Base-by-base conservation (phyloP, 1,284 basidiomycete species). In the Vanrija pseudolonga region DNA sequence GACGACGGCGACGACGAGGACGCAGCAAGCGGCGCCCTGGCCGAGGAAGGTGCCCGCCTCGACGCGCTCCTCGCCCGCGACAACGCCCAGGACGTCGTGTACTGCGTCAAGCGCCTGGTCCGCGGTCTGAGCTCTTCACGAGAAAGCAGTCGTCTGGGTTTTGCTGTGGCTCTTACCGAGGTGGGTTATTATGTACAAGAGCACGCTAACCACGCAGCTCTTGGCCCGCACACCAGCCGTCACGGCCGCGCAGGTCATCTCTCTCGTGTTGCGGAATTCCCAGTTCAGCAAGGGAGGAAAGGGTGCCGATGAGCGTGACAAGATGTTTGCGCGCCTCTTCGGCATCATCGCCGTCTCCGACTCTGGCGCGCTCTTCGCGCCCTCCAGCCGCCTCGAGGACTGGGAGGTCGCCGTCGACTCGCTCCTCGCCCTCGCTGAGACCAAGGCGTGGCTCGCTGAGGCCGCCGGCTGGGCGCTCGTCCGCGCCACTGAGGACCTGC, bases 161-260 rank as follows among this genome's bases (percentile, higher is more conserved):
- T 98, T 71, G 90, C 94, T 8, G 94, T 98, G 42, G 91, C 93
- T 18, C 80, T 98, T 62, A 93, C 95, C 1, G 94, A 97, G 81
- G 92, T 93, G 67, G 61, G 85, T 79, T 17, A 11, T 15, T 23
- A 8, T 36, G 40, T 20, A 20, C 20, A 18, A 23, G 12, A 6
- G n/a, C 47, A 11, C 9, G 32, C 32, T 28, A 12, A 46, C 45
- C 24, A 9, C 19, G 3, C 58, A 95, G 91, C 81, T 98, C 2
- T 78, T 98, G 36, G 84, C 87, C 19, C 82, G 87, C 44, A 81
- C 97, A 66, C 80, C 85, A 58, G 88, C 88, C 6, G 82, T 97
- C 36, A 85, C 87, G 8, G 87, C 88, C 57, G 71, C 82, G 0
- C 87, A 91, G 66, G 84, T 93, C 22, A 67, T 89, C n/a, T 80